Percentiles rank a stretch among this genome's conserved stretches.
Conservation (phyloP, 805 yeast genomes). For the Kurtzmaniella fragi region DNA sequence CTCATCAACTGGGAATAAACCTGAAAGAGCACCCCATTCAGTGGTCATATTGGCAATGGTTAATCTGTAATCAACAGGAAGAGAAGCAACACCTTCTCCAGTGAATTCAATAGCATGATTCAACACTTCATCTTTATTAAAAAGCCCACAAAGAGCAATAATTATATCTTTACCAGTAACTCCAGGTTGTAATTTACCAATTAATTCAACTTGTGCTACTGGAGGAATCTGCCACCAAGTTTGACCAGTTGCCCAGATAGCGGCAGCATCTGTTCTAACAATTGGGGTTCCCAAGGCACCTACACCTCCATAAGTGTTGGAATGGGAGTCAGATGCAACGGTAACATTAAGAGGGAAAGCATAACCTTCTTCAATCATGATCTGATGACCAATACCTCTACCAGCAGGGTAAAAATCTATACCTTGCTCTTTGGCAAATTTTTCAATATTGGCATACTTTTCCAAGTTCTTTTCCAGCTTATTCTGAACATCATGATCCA, state of each 20-base stretch:
- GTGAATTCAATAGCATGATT: constrained; percentile 92
- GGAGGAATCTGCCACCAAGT: constrained; percentile 99
- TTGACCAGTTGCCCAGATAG: constrained; percentile 99
- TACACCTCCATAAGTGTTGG: constrained; percentile 96
- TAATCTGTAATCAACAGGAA: constrained; percentile 77
- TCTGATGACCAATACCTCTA: constrained; percentile 98
- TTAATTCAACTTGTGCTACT: constrained; percentile 86
- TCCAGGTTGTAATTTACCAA: constrained; percentile 77
- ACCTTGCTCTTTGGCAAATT: constrained; percentile 85
- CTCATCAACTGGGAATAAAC: constrained; percentile 93
- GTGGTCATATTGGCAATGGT: constrained; percentile 98
- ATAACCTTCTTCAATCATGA: constrained; percentile 98
- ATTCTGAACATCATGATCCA: constrained; percentile 98
- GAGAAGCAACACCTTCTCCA: constrained; percentile 68
- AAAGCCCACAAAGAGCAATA: constrained; percentile 89
- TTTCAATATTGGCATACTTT: constrained; percentile 83
- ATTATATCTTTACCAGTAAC: constrained; percentile 96
- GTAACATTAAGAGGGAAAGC: constrained; percentile 92
- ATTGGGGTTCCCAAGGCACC: constrained; percentile 96
- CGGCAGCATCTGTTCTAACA: constrained; percentile 97
- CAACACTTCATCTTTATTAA: constrained; percentile 88
- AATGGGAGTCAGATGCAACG: constrained; percentile 97
- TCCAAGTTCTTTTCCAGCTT: constrained; percentile 81
- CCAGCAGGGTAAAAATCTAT: constrained; percentile 98
- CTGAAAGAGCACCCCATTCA: constrained; percentile 98